Conservation (phyloP, 2,329 filamentous ascomycete species). For the Fusarium sp. region DNA sequence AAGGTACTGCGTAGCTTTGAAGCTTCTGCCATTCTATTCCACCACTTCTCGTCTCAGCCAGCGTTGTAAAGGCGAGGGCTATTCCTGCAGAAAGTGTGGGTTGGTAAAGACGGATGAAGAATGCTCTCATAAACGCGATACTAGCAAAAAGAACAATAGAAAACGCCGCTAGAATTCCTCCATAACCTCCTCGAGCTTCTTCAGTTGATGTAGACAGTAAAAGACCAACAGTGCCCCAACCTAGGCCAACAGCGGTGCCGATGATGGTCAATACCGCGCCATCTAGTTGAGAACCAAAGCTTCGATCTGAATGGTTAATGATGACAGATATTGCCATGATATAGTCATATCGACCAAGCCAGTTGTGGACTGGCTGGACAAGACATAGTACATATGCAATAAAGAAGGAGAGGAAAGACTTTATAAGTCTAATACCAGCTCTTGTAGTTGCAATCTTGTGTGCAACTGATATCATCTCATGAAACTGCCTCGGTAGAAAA, state of each 20-base stretch:
- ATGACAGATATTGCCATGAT: constrained; percentile 68
- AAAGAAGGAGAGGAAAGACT: constrained; percentile 67
- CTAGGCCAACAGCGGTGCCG: constrained; percentile 64
- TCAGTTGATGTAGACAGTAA: constrained; percentile 63
- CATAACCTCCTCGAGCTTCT: constrained; percentile 60
- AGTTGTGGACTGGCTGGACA: constrained; percentile 58
- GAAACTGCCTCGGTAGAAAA: constrained; percentile 61
- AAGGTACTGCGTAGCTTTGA: constrained; percentile 65
- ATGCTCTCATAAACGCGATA: constrained; percentile 64
- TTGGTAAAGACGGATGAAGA: constrained; percentile 67
- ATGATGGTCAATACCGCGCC: constrained; percentile 64
- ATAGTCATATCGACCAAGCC: constrained; percentile 65
- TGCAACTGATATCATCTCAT: constrained; percentile 55
- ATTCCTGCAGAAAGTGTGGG: constrained; percentile 65
- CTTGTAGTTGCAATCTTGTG: constrained; percentile 59
- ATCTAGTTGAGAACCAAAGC: constrained; percentile 67
- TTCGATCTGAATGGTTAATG: constrained; percentile 67
- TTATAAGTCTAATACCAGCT: constrained; percentile 62
- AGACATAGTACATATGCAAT: constrained; percentile 67
- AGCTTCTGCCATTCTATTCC: constrained; percentile 62
- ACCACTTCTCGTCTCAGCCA: constrained; percentile 59
- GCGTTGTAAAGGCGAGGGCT: constrained; percentile 63
- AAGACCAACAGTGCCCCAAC: constrained; percentile 65
- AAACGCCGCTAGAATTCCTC: constrained; percentile 66
- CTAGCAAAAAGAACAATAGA: constrained; percentile 63